Evolutionary conservation across 2,329 filamentous ascomycete species (phyloP).

Genomic region (Catunica adiposa): DNA sequence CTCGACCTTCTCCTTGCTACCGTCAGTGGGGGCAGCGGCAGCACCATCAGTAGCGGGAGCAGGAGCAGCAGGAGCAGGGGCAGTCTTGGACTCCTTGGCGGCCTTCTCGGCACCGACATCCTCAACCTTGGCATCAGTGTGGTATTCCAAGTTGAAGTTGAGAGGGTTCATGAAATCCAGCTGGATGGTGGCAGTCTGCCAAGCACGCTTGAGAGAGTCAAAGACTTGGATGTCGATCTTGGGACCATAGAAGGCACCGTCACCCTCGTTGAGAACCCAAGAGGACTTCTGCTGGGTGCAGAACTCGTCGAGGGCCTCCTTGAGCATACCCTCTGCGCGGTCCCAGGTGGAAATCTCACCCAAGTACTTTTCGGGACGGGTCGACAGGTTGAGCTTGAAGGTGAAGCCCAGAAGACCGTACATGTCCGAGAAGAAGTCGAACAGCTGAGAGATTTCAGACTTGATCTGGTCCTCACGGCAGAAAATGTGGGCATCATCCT

Average conservation of each 20-base stretch:
- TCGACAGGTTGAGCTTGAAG: slow-evolving; percentile 91
- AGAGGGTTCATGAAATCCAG: slow-evolving; percentile 56
- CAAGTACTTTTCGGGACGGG: slow-evolving; percentile 73
- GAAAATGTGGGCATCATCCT: slow-evolving; percentile 95
- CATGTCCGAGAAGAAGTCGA: slow-evolving; percentile 54
- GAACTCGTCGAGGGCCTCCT: slow-evolving; percentile 65
- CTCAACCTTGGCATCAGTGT: slow-evolving; percentile 46
- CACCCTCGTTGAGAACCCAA: slow-evolving; percentile 87
- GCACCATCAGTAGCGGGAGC: slow-evolving; percentile 10
- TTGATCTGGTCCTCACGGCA: slow-evolving; percentile 64
- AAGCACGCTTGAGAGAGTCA: slow-evolving; percentile 21
- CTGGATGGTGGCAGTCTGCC: slow-evolving; percentile 86
- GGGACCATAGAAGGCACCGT: slow-evolving; percentile 94
- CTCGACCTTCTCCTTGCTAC: slow-evolving; percentile 30
- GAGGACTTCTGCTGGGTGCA: slow-evolving; percentile 39
- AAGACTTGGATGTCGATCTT: slow-evolving; percentile 95
- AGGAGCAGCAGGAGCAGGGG: slow-evolving; percentile 17
- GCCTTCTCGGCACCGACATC: slow-evolving; percentile 15
- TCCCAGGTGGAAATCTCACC: slow-evolving; percentile 81
- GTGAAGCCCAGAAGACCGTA: slow-evolving; percentile 32
- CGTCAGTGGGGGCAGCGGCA: slow-evolving; percentile 21
- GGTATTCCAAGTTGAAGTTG: slow-evolving; percentile 78
- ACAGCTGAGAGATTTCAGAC: slow-evolving; percentile 57
- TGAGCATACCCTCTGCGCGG: slow-evolving; percentile 66
- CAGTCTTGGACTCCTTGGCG: slow-evolving; percentile 19